These are phyloP conservation scores for Vitis labrusca DNA, from an alignment of 164 flowering plant genomes.

Conservation along the genomic window DNA sequence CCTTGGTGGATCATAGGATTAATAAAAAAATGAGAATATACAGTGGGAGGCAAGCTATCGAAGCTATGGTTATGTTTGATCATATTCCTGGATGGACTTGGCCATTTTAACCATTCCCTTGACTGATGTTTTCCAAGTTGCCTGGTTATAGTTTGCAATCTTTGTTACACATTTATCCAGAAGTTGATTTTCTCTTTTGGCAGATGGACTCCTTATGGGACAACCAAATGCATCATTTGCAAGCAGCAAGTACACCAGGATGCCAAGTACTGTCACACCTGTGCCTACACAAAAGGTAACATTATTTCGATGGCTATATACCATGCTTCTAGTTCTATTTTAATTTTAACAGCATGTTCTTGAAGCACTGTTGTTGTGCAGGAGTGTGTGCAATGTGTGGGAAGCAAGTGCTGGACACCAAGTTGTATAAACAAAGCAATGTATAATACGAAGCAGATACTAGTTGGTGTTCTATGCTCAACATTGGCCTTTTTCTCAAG, in stretches of 20 bases:
- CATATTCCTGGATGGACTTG: too few relatives aligned
- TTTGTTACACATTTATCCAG: neutral
- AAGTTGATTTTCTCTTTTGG: slow-evolving; percentile 14
- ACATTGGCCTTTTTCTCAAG: neutral
- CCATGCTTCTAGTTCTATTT: too few relatives aligned
- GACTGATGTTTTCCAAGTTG: too few relatives aligned
- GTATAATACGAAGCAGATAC: slow-evolving; percentile 34
- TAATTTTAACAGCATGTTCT: neutral
- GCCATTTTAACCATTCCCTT: too few relatives aligned
- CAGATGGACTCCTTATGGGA: slow-evolving; percentile 98
- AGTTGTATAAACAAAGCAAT: slow-evolving; percentile 86
- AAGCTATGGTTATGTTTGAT: too few relatives aligned
- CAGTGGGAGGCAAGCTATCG: too few relatives aligned
- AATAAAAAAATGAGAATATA: too few relatives aligned
- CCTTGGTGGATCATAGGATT: too few relatives aligned
- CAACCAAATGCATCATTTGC: slow-evolving; percentile 87
- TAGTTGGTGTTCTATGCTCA: neutral
- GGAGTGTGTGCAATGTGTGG: slow-evolving; percentile 99
- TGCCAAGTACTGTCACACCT: slow-evolving; percentile 92
- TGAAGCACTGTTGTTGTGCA: slow-evolving; percentile 29
- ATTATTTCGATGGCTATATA: neutral
- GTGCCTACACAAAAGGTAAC: slow-evolving; percentile 91
- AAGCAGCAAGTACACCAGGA: slow-evolving; percentile 99
- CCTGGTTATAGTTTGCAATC: neutral
- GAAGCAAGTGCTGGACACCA: slow-evolving; percentile 92